Percentiles rank a stretch among this genome's conserved stretches.
Evolutionary conservation across 768 basidiomycete genomes (phyloP).

Genomic region (Rhizopogon vesiculosus): DNA sequence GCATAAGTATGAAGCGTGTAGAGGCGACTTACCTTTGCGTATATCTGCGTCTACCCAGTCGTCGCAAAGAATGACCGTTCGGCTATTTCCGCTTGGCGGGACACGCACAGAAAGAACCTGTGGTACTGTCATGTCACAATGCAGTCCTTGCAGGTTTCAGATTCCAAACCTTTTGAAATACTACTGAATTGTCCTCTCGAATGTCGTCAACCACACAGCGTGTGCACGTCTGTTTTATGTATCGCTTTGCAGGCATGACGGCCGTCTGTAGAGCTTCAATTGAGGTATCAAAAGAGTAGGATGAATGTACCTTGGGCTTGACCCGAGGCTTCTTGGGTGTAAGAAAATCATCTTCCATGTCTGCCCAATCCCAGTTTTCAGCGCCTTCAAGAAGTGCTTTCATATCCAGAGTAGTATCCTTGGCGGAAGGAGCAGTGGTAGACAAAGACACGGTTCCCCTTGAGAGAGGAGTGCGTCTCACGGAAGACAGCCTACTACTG

Average conservation of each 20-base stretch:
- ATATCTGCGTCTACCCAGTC: constrained; percentile 74
- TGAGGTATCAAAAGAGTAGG: background rate
- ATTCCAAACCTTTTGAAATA: constrained; percentile 38
- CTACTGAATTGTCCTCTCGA: constrained; percentile 26
- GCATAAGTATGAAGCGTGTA: background rate
- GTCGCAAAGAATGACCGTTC: constrained; percentile 60
- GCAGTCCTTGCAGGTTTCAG: background rate
- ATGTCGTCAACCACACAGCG: constrained; percentile 55
- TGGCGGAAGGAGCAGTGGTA: background rate
- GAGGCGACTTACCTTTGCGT: constrained; percentile 42
- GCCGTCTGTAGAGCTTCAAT: constrained; percentile 12
- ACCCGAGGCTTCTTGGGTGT: constrained; percentile 38
- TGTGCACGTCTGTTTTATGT: constrained; percentile 36
- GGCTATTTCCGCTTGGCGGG: constrained; percentile 31
- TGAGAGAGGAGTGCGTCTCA: constrained; percentile 9
- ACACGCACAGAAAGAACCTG: constrained; percentile 52
- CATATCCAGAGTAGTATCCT: constrained; percentile 37
- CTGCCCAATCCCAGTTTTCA: constrained; percentile 68
- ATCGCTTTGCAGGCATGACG: constrained; percentile 9
- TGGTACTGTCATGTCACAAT: constrained; percentile 1
- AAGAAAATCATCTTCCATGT: constrained; percentile 44
- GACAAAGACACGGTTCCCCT: constrained; percentile 10
- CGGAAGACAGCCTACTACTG: constrained; percentile 13
- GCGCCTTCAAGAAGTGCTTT: constrained; percentile 53
- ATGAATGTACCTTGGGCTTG: constrained; percentile 15